These are phyloP conservation scores for Xylogone sp. DNA, from an alignment of 2,329 filamentous ascomycete species.

Conservation along the genomic window DNA sequence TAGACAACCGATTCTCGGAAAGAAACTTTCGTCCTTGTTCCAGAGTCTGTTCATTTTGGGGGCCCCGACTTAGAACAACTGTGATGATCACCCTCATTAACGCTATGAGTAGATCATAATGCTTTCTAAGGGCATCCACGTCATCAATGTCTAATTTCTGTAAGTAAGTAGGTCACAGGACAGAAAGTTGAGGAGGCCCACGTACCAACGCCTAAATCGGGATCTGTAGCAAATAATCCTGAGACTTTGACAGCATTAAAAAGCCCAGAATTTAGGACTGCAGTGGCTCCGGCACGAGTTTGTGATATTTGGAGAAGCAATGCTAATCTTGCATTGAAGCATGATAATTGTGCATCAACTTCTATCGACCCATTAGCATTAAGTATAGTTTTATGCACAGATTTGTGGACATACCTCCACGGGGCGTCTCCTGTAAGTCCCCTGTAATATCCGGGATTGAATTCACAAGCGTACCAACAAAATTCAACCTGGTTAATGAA, in stretches of 20 bases:
- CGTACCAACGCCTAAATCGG: slow-evolving; percentile 77
- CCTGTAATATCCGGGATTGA: slow-evolving; percentile 73
- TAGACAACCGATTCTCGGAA: slow-evolving; percentile 74
- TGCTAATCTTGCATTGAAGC: slow-evolving; percentile 69
- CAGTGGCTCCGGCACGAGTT: slow-evolving; percentile 76
- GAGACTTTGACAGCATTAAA: slow-evolving; percentile 79
- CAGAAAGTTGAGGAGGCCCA: slow-evolving; percentile 5
- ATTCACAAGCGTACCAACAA: slow-evolving; percentile 85
- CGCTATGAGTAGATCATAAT: slow-evolving; percentile 75
- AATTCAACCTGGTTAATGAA: slow-evolving; percentile 79
- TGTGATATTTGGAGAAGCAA: slow-evolving; percentile 82
- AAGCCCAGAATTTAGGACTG: slow-evolving; percentile 84
- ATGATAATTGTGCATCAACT: slow-evolving; percentile 36
- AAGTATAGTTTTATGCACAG: not conserved
- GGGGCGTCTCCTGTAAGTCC: slow-evolving; percentile 61
- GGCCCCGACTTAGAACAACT: slow-evolving; percentile 74
- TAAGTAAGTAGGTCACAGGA: slow-evolving; percentile 7
- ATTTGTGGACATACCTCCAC: slow-evolving; percentile 44
- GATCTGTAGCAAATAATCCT: slow-evolving; percentile 83
- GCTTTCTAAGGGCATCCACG: slow-evolving; percentile 22
- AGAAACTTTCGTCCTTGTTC: slow-evolving; percentile 78
- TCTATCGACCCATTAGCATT: slow-evolving; percentile 15
- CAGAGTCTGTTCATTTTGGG: slow-evolving; percentile 70
- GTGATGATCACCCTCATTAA: slow-evolving; percentile 79
- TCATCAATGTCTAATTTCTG: slow-evolving; percentile 24